These are phyloP conservation scores for Suillus brevipes DNA, from an alignment of 768 basidiomycete species.

Conservation along the genomic window DNA sequence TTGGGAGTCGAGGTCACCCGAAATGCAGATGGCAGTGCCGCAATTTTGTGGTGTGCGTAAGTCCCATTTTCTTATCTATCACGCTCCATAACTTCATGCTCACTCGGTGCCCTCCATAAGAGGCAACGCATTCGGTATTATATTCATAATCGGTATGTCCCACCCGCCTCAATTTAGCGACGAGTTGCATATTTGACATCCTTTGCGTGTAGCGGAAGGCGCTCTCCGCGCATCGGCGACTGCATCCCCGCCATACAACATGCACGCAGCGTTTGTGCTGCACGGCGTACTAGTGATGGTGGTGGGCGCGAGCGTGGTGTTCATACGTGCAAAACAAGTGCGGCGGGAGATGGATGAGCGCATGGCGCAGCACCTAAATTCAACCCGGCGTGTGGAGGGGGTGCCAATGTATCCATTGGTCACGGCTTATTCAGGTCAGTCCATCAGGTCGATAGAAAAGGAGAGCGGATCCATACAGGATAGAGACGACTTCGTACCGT, in stretches of 20 bases:
- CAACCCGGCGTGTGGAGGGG: neutral
- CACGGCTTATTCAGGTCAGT: neutral
- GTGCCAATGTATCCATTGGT: neutral
- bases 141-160: conserved; percentile 60
- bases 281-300: conserved; percentile 52
- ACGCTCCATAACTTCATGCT: neutral
- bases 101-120: conserved; percentile 32
- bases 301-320: conserved; percentile 43
- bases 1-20: conserved; percentile 78
- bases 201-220: conserved; percentile 47
- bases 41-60: conserved; percentile 74
- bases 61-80: conserved; percentile 24
- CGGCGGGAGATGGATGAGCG: conserved; percentile 64
- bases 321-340: conserved; percentile 59
- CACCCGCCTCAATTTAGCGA: neutral
- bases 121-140: conserved; percentile 63
- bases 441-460: neutral
- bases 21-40: conserved; percentile 76
- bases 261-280: conserved; percentile 68
- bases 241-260: conserved; percentile 72
- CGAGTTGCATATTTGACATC: conserved; percentile 3
- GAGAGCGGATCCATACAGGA: conserved; percentile 36
- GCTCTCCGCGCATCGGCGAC: conserved; percentile 63
- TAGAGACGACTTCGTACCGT: conserved; percentile 22
- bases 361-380: conserved; percentile 31